Percentiles rank a stretch among this genome's conserved stretches.
Evolutionary conservation across 768 basidiomycete species (phyloP).

Genomic region (Candolleomyces aberdarensis): DNA sequence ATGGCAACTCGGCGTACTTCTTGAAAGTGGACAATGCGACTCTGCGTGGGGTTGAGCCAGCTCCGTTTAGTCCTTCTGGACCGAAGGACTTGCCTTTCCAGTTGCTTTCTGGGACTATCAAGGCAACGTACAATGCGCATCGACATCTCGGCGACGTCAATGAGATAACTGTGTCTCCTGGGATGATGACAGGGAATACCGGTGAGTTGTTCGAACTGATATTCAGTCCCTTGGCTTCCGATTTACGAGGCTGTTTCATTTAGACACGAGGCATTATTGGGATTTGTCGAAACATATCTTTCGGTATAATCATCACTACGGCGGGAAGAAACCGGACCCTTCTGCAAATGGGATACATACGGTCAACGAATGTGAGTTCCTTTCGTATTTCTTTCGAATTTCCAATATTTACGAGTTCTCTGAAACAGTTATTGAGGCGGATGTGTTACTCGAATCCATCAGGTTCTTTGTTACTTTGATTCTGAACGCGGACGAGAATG

Average conservation of each 20-base stretch:
- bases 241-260: constrained; percentile 14
- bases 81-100: constrained; percentile 42
- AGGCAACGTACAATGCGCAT: constrained; percentile 54
- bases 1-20: constrained; percentile 35
- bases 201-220: constrained; percentile 28
- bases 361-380: constrained; percentile 60
- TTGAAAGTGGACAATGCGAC: constrained; percentile 53
- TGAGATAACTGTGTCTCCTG: constrained; percentile 46
- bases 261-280: constrained; percentile 63
- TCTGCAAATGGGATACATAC: constrained; percentile 52
- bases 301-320: constrained; percentile 51
- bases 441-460: constrained; percentile 59
- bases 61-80: constrained; percentile 56
- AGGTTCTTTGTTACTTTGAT: constrained; percentile 64
- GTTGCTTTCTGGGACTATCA: constrained; percentile 62
- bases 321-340: constrained; percentile 26
- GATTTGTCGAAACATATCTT: constrained; percentile 59
- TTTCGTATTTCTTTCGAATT: background rate
- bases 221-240: background rate
- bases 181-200: constrained; percentile 60
- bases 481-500: constrained; percentile 62
- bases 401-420: background rate
- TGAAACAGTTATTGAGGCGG: constrained; percentile 41
- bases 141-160: constrained; percentile 29
- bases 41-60: constrained; percentile 56